Evolutionary conservation across 1,284 basidiomycete species (phyloP), one percentile per base, ranked within the genome.

Genomic region (Tremellales sp.): DNA sequence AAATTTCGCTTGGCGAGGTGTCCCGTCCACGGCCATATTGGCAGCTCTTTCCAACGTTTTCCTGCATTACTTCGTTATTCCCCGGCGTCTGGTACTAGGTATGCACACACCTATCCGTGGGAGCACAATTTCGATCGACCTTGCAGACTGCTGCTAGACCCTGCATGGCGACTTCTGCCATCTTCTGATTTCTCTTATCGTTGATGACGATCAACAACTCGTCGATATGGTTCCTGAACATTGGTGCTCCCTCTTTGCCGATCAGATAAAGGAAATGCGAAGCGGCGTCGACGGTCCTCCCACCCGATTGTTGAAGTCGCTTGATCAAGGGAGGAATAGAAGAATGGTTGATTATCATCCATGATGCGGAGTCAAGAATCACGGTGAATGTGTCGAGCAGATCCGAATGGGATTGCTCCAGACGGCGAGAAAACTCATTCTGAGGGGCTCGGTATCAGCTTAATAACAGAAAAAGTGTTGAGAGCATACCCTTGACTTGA

Each of bases 281-380:
- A 1, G 76, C 70, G 3, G 63, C 57, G 2, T 50, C 45, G 0
- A 56, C 53, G 3, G 48, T 48, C 12, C 56, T 56, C 5, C 46
- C 45, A 29, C 46, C 40, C 1, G 43, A 12, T 0, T 45, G 42
- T 49, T 82, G 79, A 2, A 91, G 63, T 8, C 82, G 80, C 59
- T 83, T 70, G 41, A 78, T 58, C 5, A 98, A 78, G 0, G 84
- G 84, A 0, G 90, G 83, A 18, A 98, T 79, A 1, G 86, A 86
- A 0, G 90, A 89, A 39, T 85, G 81, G 65, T 95, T 95, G 61
- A 94, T 61, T 49, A 93, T 77, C 42, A 83, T 81, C 51, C 86
- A 82, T 29, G 79, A 81, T 3, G 82, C 81, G 22, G 82, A 79
- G 24, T 85, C 85, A 36, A 95, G 71, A 54, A 97, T 73, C n/a